Conservation (phyloP, 2,329 filamentous ascomycete species). For the Colletotrichum sp. region DNA sequence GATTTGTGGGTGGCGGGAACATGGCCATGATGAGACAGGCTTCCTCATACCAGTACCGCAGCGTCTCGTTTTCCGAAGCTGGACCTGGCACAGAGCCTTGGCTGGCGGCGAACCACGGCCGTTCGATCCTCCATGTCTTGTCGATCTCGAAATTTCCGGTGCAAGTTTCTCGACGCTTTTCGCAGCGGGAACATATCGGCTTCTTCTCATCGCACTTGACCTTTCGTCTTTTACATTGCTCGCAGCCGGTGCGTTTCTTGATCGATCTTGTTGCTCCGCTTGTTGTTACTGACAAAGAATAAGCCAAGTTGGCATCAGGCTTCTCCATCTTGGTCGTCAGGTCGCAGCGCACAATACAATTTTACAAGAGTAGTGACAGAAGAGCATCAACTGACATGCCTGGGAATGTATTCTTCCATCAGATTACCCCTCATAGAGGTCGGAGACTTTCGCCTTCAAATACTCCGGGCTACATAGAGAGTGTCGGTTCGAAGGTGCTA, state of each 20-base stretch:
- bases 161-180: background rate
- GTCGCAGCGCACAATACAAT: fast-evolving
- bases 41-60: background rate
- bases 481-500: background rate
- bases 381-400: background rate
- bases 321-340: background rate
- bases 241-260: background rate
- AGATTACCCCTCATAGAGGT: background rate
- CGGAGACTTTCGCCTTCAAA: background rate
- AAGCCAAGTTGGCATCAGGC: background rate
- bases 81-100: background rate
- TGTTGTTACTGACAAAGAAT: background rate
- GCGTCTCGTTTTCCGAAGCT: background rate
- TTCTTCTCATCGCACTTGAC: background rate
- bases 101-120: background rate
- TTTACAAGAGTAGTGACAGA: background rate
- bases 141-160: background rate
- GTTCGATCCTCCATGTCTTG: background rate
- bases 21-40: background rate
- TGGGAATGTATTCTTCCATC: background rate
- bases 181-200: background rate
- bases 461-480: background rate
- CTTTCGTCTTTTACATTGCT: background rate
- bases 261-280: background rate
- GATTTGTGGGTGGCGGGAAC: background rate